Evolutionary conservation across 768 basidiomycete species (phyloP), one percentile per base, ranked within the genome.

Genomic region (Leccinum sublutescens): DNA sequence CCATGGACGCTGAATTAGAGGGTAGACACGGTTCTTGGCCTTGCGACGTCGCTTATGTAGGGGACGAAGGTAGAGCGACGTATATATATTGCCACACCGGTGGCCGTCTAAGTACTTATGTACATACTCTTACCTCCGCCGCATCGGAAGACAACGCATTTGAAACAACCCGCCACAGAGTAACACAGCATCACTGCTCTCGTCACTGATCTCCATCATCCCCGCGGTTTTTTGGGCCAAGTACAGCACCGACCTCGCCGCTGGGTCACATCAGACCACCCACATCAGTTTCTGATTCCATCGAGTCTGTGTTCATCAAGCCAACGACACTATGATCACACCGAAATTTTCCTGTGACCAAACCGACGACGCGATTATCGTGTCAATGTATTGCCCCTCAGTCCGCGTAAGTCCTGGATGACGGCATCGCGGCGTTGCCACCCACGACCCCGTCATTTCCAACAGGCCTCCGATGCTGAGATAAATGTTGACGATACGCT

Each of bases 381-480:
- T 88, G 51, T 81, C 80, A 3, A 75, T 87, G 21, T 88, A 89
- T 69, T 88, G 88, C 64, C 89, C 89, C 11, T 82, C 88, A 27
- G 78, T 91, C 64, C 84, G 89, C 63, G 86, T 87, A 77, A 68
- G 85, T 66, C 38, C 15, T 33, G 8, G 10, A 19, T 54, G 40
- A 34, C 29, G 57, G 15, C 15, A 60, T 50, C 52, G 21, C 36
- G 5, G 34, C 36, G 45, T 48, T 52, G 31, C 54, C 21, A 23
- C 50, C 59, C 69, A 60, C 57, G 66, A 71, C 43, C 15, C 14
- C 29, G 34, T 57, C 47, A 43, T 15, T 29, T 6, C 47, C 19
- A 45, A 7, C 82, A 93, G 91, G 89, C 92, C 11, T 83, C 87
- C 45, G 92, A 93, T 63, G 83, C 86, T 33, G 92, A 93, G 71